These are phyloP conservation scores for Didymella lethalis DNA, from an alignment of 2,329 filamentous ascomycete species.

Conservation along the genomic window DNA sequence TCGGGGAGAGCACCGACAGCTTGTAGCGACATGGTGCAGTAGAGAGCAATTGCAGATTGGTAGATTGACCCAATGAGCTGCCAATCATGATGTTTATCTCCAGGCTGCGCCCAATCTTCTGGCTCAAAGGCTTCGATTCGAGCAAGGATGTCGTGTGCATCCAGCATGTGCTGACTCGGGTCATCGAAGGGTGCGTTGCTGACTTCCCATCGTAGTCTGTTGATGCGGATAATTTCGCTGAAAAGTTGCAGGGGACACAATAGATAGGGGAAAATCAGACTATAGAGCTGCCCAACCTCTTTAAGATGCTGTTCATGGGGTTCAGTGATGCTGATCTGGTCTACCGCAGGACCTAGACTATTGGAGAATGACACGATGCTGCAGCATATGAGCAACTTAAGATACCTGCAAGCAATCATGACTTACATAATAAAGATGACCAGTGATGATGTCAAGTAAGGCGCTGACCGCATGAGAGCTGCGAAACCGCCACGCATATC, in stretches of 20 bases:
- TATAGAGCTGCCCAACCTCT: constrained; percentile 33
- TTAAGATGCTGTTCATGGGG: constrained; percentile 22
- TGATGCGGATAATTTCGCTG: constrained; percentile 35
- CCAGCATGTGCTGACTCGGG: constrained; percentile 3
- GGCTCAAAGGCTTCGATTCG: constrained; percentile 34
- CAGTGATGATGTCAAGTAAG: constrained; percentile 32
- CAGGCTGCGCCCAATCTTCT: constrained; percentile 41
- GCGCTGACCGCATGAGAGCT: constrained; percentile 24
- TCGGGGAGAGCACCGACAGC: constrained; percentile 31
- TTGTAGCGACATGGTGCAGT: constrained; percentile 40
- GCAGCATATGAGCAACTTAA: neutral
- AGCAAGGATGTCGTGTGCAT: constrained; percentile 33
- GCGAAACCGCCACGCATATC: constrained; percentile 41
- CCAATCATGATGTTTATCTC: constrained; percentile 32
- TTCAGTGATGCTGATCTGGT: constrained; percentile 36
- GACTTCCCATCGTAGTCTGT: constrained; percentile 31
- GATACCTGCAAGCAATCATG: neutral
- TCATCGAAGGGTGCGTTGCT: constrained; percentile 19
- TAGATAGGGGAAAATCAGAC: constrained; percentile 39
- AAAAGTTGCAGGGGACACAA: constrained; percentile 40
- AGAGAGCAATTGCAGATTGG: constrained; percentile 37
- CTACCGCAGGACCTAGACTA: constrained; percentile 34
- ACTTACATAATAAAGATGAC: constrained; percentile 40
- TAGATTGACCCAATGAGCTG: constrained; percentile 35
- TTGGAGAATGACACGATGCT: constrained; percentile 40